Percentiles rank a stretch among this genome's conserved stretches.
These are phyloP conservation scores for Fraxinus albicans DNA, from an alignment of 305 asterid species.

Conservation along the genomic window DNA sequence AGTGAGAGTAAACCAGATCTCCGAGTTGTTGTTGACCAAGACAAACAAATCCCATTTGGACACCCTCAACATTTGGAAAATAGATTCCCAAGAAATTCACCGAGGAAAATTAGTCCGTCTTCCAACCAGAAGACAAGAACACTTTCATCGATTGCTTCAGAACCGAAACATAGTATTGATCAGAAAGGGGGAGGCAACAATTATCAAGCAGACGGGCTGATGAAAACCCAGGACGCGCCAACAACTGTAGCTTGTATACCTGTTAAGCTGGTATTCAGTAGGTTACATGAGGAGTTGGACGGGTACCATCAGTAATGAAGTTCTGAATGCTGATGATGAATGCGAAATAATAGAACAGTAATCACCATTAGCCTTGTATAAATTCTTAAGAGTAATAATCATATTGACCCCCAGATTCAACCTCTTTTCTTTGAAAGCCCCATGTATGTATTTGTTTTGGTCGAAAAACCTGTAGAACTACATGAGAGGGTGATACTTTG, in stretches of 20 bases:
- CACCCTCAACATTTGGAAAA: constrained; percentile 32
- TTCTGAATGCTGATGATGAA: neutral
- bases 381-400: constrained; percentile 57
- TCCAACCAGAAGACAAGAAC: constrained; percentile 68
- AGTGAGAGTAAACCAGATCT: constrained; percentile 33
- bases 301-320: constrained; percentile 53
- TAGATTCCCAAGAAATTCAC: constrained; percentile 44
- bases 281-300: constrained; percentile 79
- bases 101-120: constrained; percentile 47
- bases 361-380: constrained; percentile 52
- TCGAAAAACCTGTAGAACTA: constrained; percentile 18
- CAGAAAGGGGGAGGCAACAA: constrained; percentile 31
- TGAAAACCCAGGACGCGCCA: constrained; percentile 46
- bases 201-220: constrained; percentile 42
- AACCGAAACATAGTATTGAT: constrained; percentile 42
- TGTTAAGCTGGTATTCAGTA: constrained; percentile 83
- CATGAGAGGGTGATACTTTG: constrained; percentile 16
- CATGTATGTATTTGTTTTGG: constrained; percentile 20
- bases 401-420: constrained; percentile 18
- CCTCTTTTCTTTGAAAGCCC: constrained; percentile 19
- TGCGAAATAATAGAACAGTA: constrained; percentile 31
- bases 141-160: constrained; percentile 71
- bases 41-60: constrained; percentile 26
- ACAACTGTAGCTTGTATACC: constrained; percentile 81
- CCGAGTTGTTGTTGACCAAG: constrained; percentile 28